Base-by-base conservation (phyloP, 257 asterid species). In the Cruciata laevipes region DNA sequence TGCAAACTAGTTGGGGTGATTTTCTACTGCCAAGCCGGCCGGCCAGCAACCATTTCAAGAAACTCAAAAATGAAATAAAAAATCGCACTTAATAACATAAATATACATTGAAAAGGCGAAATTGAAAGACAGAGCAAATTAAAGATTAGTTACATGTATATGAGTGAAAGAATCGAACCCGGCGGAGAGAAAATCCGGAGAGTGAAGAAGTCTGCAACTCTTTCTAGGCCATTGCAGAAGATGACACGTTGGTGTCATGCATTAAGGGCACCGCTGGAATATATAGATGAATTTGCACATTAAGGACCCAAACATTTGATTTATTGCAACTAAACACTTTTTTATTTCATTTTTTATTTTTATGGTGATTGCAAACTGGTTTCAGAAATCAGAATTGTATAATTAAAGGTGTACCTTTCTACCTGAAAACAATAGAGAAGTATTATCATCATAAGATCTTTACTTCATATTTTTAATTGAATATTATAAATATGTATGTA, bases 161-260 rank as follows among this genome's bases (percentile, higher is more conserved):
- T 40, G 10, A 14, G 53, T 12, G 20, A 47, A 16, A 14, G 53
- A 14, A 14, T 16, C 7, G 53, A 47, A 47, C 55, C 55, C 20
- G 20, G 55, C 11, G 55, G 51, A 42, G 51, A 42, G 51, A 17
- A 47, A 4, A 16, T 16, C 4, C 51, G 12, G 51, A 62, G 35
- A 62, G 38, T 16, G 23, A 14, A 25, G 21, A 59, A 27, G 4
- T 61, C 24, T 61, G 51, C 66, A 18, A 3, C 66, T 7, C 11
- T 17, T 62, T 27, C 9, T 5, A 62, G 30, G 51, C 31, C 7
- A 38, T 62, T 17, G 49, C 40, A n/a, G 49, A 31, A 33, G 30
- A 31, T 3, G 56, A 40, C 60, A 42, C 60, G 73, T 69, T 17
- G 27, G 7, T 7, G 61, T 24, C 66, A 69, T 59, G 73, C 67